Percentiles rank a stretch among this genome's conserved stretches.
phyloP scores from a whole-genome alignment of 2,329 filamentous ascomycete genomes.

The Sordariomycetes sp. region DNA sequence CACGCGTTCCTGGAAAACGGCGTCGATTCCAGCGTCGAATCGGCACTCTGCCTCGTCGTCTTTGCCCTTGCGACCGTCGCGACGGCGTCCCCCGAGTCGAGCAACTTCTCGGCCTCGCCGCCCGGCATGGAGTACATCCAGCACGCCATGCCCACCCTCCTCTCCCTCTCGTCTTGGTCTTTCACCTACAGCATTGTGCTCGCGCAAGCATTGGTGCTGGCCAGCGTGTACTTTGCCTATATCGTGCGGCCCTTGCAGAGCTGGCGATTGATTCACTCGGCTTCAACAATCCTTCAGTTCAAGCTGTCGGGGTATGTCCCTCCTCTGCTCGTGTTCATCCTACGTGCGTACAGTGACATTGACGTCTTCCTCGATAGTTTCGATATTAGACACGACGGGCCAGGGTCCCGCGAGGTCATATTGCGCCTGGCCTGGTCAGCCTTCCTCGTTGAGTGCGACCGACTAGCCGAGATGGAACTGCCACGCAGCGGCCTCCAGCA shows the following conservation, averaged over 20 bases:
- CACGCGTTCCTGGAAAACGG: slow-evolving; percentile 11
- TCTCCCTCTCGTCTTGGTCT: slow-evolving; percentile 16
- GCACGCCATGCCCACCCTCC: slow-evolving; percentile 16
- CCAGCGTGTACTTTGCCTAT: slow-evolving; percentile 21
- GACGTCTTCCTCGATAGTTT: neutral
- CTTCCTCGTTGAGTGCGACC: slow-evolving; percentile 20
- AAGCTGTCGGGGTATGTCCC: slow-evolving; percentile 11
- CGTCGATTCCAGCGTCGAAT: slow-evolving; percentile 13
- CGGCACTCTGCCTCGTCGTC: slow-evolving; percentile 18
- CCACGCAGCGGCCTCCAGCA: slow-evolving; percentile 20
- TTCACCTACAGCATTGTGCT: slow-evolving; percentile 16
- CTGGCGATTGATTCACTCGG: slow-evolving; percentile 20
- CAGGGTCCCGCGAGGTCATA: slow-evolving; percentile 11
- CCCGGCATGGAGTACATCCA: slow-evolving; percentile 20
- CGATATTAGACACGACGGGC: slow-evolving; percentile 8
- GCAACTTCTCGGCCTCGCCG: slow-evolving; percentile 10
- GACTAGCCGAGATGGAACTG: slow-evolving; percentile 19
- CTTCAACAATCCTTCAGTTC: slow-evolving; percentile 18
- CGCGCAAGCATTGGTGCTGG: slow-evolving; percentile 18
- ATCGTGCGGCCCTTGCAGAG: slow-evolving; percentile 20
- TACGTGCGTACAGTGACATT: neutral
- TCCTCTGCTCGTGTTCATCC: neutral
- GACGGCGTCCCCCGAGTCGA: slow-evolving; percentile 10
- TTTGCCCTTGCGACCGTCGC: slow-evolving; percentile 16
- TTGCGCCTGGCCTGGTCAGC: slow-evolving; percentile 19